Evolutionary conservation across 441 rosid species (phyloP), one percentile per base, ranked within the genome.

Genomic region (Pelargonium citronellum): DNA sequence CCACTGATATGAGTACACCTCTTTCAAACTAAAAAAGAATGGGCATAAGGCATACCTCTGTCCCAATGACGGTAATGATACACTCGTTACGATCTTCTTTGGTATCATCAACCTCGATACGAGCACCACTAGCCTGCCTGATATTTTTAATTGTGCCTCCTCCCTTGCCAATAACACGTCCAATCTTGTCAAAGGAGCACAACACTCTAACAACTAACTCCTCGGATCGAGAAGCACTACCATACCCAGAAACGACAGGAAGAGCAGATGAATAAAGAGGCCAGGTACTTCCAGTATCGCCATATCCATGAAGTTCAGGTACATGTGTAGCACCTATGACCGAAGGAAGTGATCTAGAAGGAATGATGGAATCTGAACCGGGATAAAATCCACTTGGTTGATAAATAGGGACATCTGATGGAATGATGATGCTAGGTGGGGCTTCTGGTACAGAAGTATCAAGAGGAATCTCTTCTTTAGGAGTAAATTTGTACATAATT

Each of bases 91-190:
- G 86, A 68, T 85, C 88, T 47, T 75, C 84, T 79, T 81, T 91
- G 8, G 82, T 73, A 78, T 92, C 99, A 88, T 92, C 86, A 73
- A 95, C 93, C 75, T 92, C 97, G 4, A 92, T 71, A 69, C 74
- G 86, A 77, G 99, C 91, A 66, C 99, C 99, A 71, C 86, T 95
- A 1, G 87, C 83, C 79, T 95, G 97, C 79, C 99, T 91, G 72
- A 95, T 90, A 64, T 84, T 88, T 80, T 89, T 95, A 70, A 92
- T 89, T 44, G 96, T 89, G 69, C 90, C 72, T 22, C 99, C 99
- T 78, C 92, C 97, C 84, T 84, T 92, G 60, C 97, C 99, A 67
- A 95, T 95, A 67, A 95, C 99, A 71, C 98, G 98, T 0, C 99
- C 99, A 71, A 92, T 95, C 73, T 90, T 95, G 74, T 85, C 75